A percentile compares a stretch with the other conserved stretches of the same genome.
phyloP scores from a whole-genome alignment of 495 filamentous ascomycete species.

The Neurospora sp. region DNA sequence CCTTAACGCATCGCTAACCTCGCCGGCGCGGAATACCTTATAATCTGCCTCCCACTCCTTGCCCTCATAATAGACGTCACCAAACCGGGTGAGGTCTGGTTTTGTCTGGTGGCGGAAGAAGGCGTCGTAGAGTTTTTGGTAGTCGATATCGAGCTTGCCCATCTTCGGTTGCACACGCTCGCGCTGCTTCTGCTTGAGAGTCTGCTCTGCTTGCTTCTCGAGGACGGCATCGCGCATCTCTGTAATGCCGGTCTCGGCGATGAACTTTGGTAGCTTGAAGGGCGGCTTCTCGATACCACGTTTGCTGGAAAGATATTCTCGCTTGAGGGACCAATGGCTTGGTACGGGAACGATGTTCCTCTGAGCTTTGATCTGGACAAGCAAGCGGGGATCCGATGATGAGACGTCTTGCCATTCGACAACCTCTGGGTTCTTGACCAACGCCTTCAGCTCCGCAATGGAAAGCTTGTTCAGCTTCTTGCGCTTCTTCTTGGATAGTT shows the following conservation, averaged over 20 bases:
- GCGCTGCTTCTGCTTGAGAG: constrained; percentile 87
- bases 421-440: constrained; percentile 83
- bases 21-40: constrained; percentile 78
- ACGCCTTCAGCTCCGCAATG: constrained; percentile 86
- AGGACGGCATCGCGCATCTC: constrained; percentile 96
- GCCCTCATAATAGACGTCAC: constrained; percentile 97
- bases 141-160: constrained; percentile 96
- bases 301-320: constrained; percentile 94
- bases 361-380: constrained; percentile 90
- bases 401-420: constrained; percentile 97
- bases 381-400: constrained; percentile 78
- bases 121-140: constrained; percentile 93
- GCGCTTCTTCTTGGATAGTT: constrained; percentile 84
- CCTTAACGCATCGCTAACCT: constrained; percentile 79
- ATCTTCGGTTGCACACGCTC: constrained; percentile 94
- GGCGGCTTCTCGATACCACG: constrained; percentile 90
- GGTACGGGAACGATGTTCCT: constrained; percentile 95
- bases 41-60: constrained; percentile 97
- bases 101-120: constrained; percentile 98
- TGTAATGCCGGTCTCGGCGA: constrained; percentile 91
- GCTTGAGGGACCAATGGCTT: constrained; percentile 85
- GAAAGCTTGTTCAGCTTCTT: constrained; percentile 88
- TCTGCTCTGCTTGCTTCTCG: constrained; percentile 87
- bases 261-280: constrained; percentile 91
- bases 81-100: constrained; percentile 84